phyloP scores from a whole-genome alignment of 257 asterid genomes.

The Nicotiana undulata region DNA sequence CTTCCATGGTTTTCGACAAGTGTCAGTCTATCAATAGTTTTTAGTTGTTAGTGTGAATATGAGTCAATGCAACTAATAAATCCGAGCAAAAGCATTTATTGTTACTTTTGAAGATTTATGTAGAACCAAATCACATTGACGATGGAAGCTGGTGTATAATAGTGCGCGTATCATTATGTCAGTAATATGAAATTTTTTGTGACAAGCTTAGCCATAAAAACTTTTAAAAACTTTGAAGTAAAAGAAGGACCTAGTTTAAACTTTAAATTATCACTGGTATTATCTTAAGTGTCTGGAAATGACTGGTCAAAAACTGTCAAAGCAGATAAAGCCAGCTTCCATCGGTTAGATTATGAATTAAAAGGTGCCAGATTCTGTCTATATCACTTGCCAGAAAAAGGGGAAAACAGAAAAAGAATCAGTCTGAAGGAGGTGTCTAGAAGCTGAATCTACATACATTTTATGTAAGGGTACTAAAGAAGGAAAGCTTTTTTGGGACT shows the following conservation, averaged over 20 bases:
- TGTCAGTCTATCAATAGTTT: neutral
- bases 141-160: neutral
- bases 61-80: neutral
- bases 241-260: neutral
- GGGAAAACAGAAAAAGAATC: no score
- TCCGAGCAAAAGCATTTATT: neutral
- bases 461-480: neutral
- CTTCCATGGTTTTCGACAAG: neutral
- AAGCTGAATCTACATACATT: neutral
- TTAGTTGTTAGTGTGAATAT: neutral
- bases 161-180: neutral
- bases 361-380: neutral
- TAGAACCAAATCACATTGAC: neutral
- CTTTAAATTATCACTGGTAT: neutral
- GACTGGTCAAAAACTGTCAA: neutral
- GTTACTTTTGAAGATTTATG: neutral
- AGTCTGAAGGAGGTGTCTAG: neutral
- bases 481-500: neutral
- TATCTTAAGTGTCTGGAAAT: neutral
- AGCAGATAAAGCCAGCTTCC: neutral
- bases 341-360: neutral
- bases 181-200: neutral
- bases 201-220: neutral
- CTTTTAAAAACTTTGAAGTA: neutral
- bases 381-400: no score